phyloP scores from a whole-genome alignment of 768 basidiomycete genomes.

The Chalciporus chontae region DNA sequence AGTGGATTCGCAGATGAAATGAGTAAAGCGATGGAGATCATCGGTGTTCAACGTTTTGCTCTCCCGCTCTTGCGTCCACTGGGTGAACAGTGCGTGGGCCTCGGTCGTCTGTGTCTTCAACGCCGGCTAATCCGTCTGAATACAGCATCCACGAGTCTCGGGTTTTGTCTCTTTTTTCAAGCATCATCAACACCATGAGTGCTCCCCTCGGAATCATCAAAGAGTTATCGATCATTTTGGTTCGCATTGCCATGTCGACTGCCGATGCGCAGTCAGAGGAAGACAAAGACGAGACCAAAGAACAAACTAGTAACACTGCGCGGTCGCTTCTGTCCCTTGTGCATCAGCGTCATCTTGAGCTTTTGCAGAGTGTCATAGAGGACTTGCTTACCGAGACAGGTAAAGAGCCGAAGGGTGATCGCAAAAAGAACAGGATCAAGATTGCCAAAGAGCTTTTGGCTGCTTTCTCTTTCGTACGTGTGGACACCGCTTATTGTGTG shows the following conservation, averaged over 20 bases:
- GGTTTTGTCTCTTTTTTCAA: slow-evolving; percentile 26
- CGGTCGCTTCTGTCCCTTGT: slow-evolving; percentile 49
- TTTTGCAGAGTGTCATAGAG: slow-evolving; percentile 44
- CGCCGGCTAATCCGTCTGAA: slow-evolving; percentile 1
- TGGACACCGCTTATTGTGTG: background rate
- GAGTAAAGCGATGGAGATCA: slow-evolving; percentile 40
- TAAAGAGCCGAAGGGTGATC: slow-evolving; percentile 25
- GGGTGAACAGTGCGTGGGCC: slow-evolving; percentile 36
- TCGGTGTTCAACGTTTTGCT: slow-evolving; percentile 57
- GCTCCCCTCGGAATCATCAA: slow-evolving; percentile 20
- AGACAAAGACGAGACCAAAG: slow-evolving; percentile 3
- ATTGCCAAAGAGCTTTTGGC: slow-evolving; percentile 52
- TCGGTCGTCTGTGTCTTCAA: background rate
- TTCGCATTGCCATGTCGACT: slow-evolving; percentile 17
- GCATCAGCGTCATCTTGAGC: slow-evolving; percentile 60
- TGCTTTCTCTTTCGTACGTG: slow-evolving; percentile 51
- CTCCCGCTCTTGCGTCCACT: slow-evolving; percentile 47
- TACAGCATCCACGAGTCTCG: slow-evolving; percentile 31
- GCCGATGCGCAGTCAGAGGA: background rate
- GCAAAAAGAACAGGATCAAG: slow-evolving; percentile 34
- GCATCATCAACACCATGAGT: slow-evolving; percentile 28
- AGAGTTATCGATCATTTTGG: slow-evolving; percentile 21
- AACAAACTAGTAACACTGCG: slow-evolving; percentile 8
- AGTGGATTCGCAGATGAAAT: slow-evolving; percentile 51
- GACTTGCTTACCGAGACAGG: slow-evolving; percentile 29